Evolutionary conservation across 768 basidiomycete species (phyloP).

Genomic region (Royoungia palumana): DNA sequence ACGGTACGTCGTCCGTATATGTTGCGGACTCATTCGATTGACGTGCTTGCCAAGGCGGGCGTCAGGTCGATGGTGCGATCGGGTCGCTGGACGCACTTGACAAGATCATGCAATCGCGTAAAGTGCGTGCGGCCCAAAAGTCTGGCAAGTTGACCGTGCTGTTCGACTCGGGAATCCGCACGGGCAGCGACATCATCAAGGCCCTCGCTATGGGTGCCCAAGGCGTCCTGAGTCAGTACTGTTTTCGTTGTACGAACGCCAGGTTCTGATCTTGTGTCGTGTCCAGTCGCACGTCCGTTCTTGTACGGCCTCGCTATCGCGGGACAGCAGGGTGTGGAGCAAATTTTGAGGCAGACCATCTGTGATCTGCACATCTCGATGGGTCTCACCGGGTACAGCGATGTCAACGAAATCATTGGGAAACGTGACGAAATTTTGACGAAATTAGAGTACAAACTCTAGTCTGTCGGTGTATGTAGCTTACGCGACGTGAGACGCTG

Average conservation of each 20-base stretch:
- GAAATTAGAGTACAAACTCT: constrained; percentile 20
- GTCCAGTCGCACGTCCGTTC: constrained; percentile 67
- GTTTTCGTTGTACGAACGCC: not conserved
- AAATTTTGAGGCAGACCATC: constrained; percentile 63
- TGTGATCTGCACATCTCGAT: constrained; percentile 67
- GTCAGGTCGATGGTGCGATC: constrained; percentile 79
- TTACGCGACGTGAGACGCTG: too few relatives aligned
- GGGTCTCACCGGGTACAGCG: constrained; percentile 57
- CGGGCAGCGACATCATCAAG: constrained; percentile 79
- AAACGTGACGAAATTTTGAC: constrained; percentile 37
- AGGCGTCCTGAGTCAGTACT: constrained; percentile 64
- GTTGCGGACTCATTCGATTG: not conserved
- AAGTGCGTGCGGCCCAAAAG: constrained; percentile 54
- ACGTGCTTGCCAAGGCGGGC: constrained; percentile 47
- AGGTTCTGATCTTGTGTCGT: not conserved
- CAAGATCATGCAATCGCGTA: constrained; percentile 60
- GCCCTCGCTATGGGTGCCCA: constrained; percentile 86
- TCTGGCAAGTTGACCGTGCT: constrained; percentile 66
- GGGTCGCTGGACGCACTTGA: constrained; percentile 72
- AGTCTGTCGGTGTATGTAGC: not conserved
- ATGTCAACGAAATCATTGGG: constrained; percentile 59
- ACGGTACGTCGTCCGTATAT: constrained; percentile 17
- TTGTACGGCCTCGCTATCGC: constrained; percentile 69
- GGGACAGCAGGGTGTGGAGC: constrained; percentile 72
- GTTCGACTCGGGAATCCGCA: constrained; percentile 72